Base-by-base conservation (phyloP, 495 filamentous ascomycete genomes). In the Neurospora hispaniola region DNA sequence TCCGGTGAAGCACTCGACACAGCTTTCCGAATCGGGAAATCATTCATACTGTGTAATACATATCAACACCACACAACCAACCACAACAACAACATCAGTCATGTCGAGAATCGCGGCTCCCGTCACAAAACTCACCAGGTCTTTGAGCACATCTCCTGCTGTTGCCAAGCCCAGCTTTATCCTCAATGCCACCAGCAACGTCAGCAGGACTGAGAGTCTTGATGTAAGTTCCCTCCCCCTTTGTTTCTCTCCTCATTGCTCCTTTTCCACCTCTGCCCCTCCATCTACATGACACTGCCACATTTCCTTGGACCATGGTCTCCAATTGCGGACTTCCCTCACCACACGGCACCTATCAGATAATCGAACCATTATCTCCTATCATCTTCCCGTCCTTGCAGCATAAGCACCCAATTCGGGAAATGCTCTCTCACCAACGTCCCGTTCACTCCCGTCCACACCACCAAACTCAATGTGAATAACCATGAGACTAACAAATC, bases 81-180 rank as follows among this genome's bases (percentile, higher is more conserved):
- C 35, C 35, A 38, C 35, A 39, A 74, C 12, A 75, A 41, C 69
- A 31, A 43, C 68, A 73, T 72, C 69, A 43, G 81, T 82, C 79
- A 80, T 80, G 71, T 81, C 81, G 18, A 79, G 84, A 69, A 76
- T 85, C 44, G 79, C 82, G 70, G 76, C 77, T 43, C 82, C 84
- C 71, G 76, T 81, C 75, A 74, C 81, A 62, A 84, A 85, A 80
- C 76, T 86, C 72, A 78, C 80, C 76, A 82, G 85, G 73, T 80
- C 80, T 31, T 78, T 86, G 74, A 84, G 78, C 81, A 81, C 81
- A n/a, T 77, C 80, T 31, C 54, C 85, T 48, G 69, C 79, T 10
- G 73, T 76, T 59, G 71, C 80, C 69, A 77, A 80, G 16, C 81
- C 82, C 40, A 80, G 77, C 69, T 74, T 79, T 12, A 76, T 82